Evolutionary conservation across 78 protist genomes (phyloP), one percentile per base, ranked within the genome.

Genomic region (Dictyostelium capitatum): DNA sequence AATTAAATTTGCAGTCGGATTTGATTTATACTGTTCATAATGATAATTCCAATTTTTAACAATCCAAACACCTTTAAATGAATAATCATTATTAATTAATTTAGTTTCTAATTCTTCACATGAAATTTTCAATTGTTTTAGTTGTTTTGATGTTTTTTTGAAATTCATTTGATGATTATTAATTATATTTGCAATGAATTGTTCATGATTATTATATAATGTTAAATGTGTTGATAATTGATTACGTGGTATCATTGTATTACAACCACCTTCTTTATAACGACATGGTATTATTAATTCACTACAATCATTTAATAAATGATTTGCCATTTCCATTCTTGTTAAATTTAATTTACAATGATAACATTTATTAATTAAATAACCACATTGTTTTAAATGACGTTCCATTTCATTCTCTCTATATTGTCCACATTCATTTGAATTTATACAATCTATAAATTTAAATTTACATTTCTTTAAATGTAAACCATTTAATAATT

Each of bases 191-290:
- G 30, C 9, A 0, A 62, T 62, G 5, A n/a, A 62, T 25, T 28
- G 17, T 28, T 25, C 17, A 62, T 62, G 72, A 25, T 62, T 62
- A 12, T 62, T 37, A 0, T 25, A 23, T 11, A 25, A n/a, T 25
- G 72, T 11, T 62, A 62, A 62, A 62, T 62, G 72, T 28, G n/a
- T 10, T 28, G 72, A n/a, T 25, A 62, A 12, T 62, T 62, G 20
- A 12, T 62, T 0, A 62, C 72, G 72, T 25, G 72, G 72, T n/a
- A 62, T 15, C 1, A 5, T 23, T 62, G n/a, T 43, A 25, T 62
- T n/a, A 62, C 72, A 62, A 1, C 72, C 72, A 62, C 72, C 72
- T 11, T 62, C 72, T n/a, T n/a, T 25, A 62, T 62, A 62, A 10
- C 72, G 6, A 12, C 72, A 62, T 62, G 3, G 19, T 25, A 62